Evolutionary conservation across 345 rosid species (phyloP).

Genomic region (Boechera stricta): DNA sequence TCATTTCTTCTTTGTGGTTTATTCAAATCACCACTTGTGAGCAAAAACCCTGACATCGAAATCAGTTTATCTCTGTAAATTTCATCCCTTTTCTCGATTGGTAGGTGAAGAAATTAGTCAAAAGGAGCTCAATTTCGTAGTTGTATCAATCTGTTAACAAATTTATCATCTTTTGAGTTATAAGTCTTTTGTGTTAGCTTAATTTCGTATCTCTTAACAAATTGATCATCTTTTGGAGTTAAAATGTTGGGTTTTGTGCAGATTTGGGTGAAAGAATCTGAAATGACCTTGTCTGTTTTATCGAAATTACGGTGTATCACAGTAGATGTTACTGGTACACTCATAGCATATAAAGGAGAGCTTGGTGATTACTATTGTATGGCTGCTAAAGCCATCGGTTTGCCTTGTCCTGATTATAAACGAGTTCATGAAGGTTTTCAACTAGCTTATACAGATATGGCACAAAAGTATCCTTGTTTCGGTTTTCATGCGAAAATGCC

Average conservation of each 20-base stretch:
- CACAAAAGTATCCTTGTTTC: conserved; percentile 87
- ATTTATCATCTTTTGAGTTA: not conserved
- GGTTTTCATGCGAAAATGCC: conserved; percentile 87
- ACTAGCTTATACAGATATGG: conserved; percentile 88
- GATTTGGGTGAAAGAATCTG: conserved; percentile 29
- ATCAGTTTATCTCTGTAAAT: conserved; percentile 10
- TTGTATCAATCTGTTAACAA: not conserved
- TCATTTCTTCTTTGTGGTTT: conserved; percentile 25
- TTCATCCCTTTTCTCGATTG: not conserved
- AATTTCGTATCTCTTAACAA: not conserved
- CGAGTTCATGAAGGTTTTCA: conserved; percentile 92
- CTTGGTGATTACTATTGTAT: conserved; percentile 99
- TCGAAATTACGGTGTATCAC: conserved; percentile 83
- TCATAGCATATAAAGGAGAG: conserved; percentile 95
- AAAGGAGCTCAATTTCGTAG: not conserved
- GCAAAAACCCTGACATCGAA: conserved; percentile 7
- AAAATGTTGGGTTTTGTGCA: not conserved
- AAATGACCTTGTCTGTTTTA: conserved; percentile 58
- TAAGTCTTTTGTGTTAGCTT: too few relatives aligned
- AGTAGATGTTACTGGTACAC: conserved; percentile 97
- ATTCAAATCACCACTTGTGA: not conserved
- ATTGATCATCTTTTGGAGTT: not conserved
- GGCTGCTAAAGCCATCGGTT: conserved; percentile 96
- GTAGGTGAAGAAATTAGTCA: not conserved
- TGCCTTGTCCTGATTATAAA: conserved; percentile 94